Conservation (phyloP, 2,329 filamentous ascomycete species). For the Pleoardoris graminearum region DNA sequence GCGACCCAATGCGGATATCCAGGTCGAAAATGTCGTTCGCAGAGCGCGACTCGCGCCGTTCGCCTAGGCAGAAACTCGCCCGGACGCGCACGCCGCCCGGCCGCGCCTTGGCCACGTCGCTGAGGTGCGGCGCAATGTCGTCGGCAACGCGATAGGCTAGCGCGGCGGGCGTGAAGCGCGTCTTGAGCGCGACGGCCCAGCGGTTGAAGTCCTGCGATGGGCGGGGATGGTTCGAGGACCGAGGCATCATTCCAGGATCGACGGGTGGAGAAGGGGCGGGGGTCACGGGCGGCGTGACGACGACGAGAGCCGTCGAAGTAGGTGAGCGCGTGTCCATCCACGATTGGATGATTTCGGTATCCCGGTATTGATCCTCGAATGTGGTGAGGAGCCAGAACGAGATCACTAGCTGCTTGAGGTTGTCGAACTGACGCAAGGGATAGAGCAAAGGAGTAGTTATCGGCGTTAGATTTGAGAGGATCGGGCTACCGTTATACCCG, state of each 20-base stretch:
- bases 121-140: conserved; percentile 48
- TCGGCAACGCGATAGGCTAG: conserved; percentile 47
- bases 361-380: conserved; percentile 46
- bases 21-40: conserved; percentile 52
- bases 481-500: conserved; percentile 50
- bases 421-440: conserved; percentile 48
- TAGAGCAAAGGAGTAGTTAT: conserved; percentile 46
- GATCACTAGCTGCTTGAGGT: conserved; percentile 47
- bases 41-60: conserved; percentile 23
- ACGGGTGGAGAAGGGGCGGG: conserved; percentile 27
- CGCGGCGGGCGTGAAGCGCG: conserved; percentile 45
- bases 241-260: conserved; percentile 34
- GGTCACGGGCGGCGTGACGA: conserved; percentile 35
- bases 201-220: conserved; percentile 38
- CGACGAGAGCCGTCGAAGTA: conserved; percentile 44
- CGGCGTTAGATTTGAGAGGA: conserved; percentile 44
- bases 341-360: conserved; percentile 49
- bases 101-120: conserved; percentile 45
- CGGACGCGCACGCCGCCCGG: conserved; percentile 49
- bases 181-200: conserved; percentile 49
- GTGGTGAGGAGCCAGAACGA: conserved; percentile 49
- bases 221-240: conserved; percentile 16
- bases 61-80: conserved; percentile 51
- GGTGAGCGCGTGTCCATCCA: conserved; percentile 49
- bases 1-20: conserved; percentile 48